phyloP scores from a whole-genome alignment of 106 monocot genomes.

The Chionographis japonica region DNA sequence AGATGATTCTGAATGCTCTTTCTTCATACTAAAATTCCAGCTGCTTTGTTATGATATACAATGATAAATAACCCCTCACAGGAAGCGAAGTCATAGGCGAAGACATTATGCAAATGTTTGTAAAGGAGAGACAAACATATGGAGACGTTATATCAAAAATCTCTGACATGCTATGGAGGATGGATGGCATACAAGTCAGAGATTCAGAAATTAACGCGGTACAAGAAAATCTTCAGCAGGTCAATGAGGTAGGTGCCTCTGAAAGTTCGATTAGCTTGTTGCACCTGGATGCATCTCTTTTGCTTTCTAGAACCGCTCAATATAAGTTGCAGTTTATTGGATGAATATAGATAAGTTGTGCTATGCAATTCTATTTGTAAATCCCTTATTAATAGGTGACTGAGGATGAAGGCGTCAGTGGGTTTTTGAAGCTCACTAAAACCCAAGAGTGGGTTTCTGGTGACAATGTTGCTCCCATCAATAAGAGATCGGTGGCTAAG shows the following conservation, averaged over 20 bases:
- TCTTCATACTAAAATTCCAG: no score
- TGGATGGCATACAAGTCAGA: slow-evolving; percentile 18
- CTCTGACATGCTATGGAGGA: slow-evolving; percentile 58
- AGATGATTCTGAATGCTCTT: no score
- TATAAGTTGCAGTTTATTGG: not conserved
- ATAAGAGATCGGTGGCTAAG: slow-evolving; percentile 50
- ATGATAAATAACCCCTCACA: no score
- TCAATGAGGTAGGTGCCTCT: slow-evolving; percentile 18
- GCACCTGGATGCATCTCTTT: not conserved
- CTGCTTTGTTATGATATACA: no score
- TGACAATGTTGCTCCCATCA: slow-evolving; percentile 49
- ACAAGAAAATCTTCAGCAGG: slow-evolving; percentile 17
- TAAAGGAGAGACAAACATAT: slow-evolving; percentile 57
- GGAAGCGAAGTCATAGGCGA: slow-evolving; percentile 47
- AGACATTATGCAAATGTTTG: slow-evolving; percentile 49
- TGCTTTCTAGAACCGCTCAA: not conserved
- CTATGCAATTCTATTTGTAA: not conserved
- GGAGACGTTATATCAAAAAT: slow-evolving; percentile 76
- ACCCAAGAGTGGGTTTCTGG: slow-evolving; percentile 69
- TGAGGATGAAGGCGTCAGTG: slow-evolving; percentile 35
- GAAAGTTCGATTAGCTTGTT: not conserved
- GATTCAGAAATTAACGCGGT: slow-evolving; percentile 22
- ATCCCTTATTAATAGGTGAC: slow-evolving; percentile 10
- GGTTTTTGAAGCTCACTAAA: slow-evolving; percentile 61
- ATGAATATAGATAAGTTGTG: not conserved